Conservation (phyloP, 2,329 filamentous ascomycete species). For the Rachicladosporium sp. region DNA sequence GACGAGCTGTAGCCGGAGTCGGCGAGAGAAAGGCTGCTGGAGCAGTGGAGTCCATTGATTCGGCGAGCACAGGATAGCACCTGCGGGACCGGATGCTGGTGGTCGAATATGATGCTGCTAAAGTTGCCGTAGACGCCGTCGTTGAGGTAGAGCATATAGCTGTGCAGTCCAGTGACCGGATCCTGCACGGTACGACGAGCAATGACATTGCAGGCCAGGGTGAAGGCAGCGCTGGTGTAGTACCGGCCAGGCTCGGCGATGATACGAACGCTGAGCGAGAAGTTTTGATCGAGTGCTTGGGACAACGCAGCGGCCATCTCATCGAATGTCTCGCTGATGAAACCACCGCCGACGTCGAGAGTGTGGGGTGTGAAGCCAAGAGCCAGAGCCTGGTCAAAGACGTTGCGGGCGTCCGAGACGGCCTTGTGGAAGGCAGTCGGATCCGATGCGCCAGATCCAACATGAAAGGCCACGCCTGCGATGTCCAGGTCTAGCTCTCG, state of each 20-base stretch:
- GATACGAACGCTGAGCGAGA: conserved; percentile 69
- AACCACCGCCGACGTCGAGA: conserved; percentile 88
- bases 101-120: conserved; percentile 98
- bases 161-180: conserved; percentile 45
- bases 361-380: conserved; percentile 74
- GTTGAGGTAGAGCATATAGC: conserved; percentile 96
- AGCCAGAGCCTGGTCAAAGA: conserved; percentile 72
- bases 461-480: conserved; percentile 93
- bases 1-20: conserved; percentile 23
- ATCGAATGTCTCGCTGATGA: conserved; percentile 83
- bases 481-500: conserved; percentile 77
- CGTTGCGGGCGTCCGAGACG: conserved; percentile 72
- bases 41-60: conserved; percentile 19
- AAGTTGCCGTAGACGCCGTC: conserved; percentile 98
- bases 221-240: conserved; percentile 89
- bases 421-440: conserved; percentile 84
- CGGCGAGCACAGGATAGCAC: conserved; percentile 41
- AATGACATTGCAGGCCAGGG: conserved; percentile 89
- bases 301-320: conserved; percentile 73
- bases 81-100: conserved; percentile 80
- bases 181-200: conserved; percentile 80
- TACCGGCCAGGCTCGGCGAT: conserved; percentile 95
- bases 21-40: conserved; percentile 17
- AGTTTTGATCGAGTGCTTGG: conserved; percentile 72
- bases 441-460: conserved; percentile 90